Conservation (phyloP, 2,329 filamentous ascomycete genomes). For the Pseudocercospora vitis region DNA sequence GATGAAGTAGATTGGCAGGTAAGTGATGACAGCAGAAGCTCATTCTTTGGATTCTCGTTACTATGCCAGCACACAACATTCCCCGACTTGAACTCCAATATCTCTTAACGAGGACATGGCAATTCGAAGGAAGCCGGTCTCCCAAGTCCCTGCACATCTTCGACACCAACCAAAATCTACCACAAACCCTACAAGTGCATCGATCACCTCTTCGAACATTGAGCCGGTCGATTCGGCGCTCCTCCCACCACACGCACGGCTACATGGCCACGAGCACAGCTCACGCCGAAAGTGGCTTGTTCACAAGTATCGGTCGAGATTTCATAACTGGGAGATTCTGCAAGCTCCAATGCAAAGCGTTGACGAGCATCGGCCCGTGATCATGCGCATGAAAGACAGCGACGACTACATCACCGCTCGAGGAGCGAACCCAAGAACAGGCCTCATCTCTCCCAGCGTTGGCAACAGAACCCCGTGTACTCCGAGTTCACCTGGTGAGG, state of each 20-base stretch:
- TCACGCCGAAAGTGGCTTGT: conserved; percentile 25
- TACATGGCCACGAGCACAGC: conserved; percentile 13
- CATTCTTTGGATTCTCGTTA: conserved; percentile 14
- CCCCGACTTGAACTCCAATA: too few relatives aligned
- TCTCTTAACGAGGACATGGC: too few relatives aligned
- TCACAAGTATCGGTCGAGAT: conserved; percentile 16
- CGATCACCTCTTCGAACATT: not conserved
- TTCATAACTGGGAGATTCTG: not conserved
- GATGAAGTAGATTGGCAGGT: conserved; percentile 7
- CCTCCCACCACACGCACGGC: conserved; percentile 25
- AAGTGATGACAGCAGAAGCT: not conserved
- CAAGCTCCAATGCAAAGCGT: not conserved
- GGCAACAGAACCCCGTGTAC: conserved; percentile 31
- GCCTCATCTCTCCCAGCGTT: conserved; percentile 37
- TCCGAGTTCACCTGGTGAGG: conserved; percentile 34
- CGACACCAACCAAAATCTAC: conserved; percentile 13
- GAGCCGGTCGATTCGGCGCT: too few relatives aligned
- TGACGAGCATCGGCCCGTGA: conserved; percentile 5
- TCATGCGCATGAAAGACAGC: conserved; percentile 38
- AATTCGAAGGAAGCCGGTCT: conserved; percentile 1
- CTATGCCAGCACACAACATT: conserved; percentile 21
- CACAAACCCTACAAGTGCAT: conserved; percentile 11
- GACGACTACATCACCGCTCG: conserved; percentile 41
- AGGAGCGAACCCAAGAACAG: conserved; percentile 38
- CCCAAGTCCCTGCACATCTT: conserved; percentile 19